Evolutionary conservation across 441 rosid genomes (phyloP).

Genomic region (Eruca vesicaria): DNA sequence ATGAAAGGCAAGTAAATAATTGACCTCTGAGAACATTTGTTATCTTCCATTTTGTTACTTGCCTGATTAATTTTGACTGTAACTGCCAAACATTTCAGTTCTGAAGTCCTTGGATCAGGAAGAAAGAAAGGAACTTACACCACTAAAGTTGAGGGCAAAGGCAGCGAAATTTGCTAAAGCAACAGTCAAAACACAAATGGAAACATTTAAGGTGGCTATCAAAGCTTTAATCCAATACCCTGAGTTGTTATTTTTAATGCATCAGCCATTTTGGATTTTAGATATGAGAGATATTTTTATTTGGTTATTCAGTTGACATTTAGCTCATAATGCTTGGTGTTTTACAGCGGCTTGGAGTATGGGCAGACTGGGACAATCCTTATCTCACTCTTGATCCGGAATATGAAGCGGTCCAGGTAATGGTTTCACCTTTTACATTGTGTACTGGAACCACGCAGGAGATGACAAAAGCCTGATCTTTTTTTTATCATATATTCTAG

Average conservation of each 20-base stretch:
- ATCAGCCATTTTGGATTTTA: background rate
- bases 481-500: slow-evolving; percentile 44
- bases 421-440: slow-evolving; percentile 19
- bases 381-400: slow-evolving; percentile 93
- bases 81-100: slow-evolving; percentile 58
- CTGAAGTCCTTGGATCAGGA: slow-evolving; percentile 89
- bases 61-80: slow-evolving; percentile 34
- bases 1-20: slow-evolving; percentile 71
- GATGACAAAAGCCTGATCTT: slow-evolving; percentile 13
- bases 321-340: slow-evolving; percentile 9
- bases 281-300: background rate
- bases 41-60: slow-evolving; percentile 13
- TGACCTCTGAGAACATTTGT: slow-evolving; percentile 3
- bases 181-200: slow-evolving; percentile 94
- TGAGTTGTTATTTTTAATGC: background rate
- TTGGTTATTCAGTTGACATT: background rate
- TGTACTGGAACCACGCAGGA: slow-evolving; percentile 3
- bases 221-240: background rate
- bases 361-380: slow-evolving; percentile 93
- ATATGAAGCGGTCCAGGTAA: slow-evolving; percentile 98
- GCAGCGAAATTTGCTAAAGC: slow-evolving; percentile 93
- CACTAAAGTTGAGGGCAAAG: slow-evolving; percentile 84
- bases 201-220: slow-evolving; percentile 78
- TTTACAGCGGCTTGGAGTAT: slow-evolving; percentile 90
- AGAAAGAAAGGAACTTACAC: slow-evolving; percentile 81